A percentile compares a stretch with the other conserved stretches of the same genome.
Conservation (phyloP, 2,329 filamentous ascomycete species). For the Verticillium alfalfae region DNA sequence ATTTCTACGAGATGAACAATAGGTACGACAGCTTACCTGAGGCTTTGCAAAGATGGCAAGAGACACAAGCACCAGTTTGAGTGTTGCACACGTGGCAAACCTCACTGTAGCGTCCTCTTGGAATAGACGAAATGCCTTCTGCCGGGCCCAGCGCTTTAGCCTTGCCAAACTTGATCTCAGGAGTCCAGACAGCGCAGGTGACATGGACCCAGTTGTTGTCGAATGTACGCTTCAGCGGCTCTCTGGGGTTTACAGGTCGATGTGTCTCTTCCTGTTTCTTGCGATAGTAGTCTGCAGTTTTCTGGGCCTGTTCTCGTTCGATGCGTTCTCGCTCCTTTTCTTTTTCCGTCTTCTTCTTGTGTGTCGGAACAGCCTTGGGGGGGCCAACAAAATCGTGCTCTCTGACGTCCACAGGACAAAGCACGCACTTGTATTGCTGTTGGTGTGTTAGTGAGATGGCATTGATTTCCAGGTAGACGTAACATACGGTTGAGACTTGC, state of each 20-base stretch:
- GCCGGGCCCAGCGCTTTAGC: conserved; percentile 76
- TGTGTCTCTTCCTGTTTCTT: conserved; percentile 79
- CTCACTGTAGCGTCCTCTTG: conserved; percentile 66
- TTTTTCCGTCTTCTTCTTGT: conserved; percentile 86
- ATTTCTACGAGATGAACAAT: conserved; percentile 5
- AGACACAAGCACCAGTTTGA: conserved; percentile 70
- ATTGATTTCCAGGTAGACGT: neutral
- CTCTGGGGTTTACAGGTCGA: conserved; percentile 76
- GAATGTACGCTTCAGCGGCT: conserved; percentile 86
- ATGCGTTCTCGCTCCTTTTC: conserved; percentile 82
- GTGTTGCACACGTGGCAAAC: conserved; percentile 80
- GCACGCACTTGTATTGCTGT: conserved; percentile 82
- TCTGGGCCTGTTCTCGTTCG: conserved; percentile 78
- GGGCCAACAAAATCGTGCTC: conserved; percentile 80
- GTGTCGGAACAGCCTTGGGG: conserved; percentile 63
- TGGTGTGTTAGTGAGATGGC: conserved; percentile 20
- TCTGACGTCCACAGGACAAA: conserved; percentile 80
- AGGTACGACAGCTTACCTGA: conserved; percentile 28
- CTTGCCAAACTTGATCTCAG: conserved; percentile 88
- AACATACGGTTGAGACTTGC: conserved; percentile 78
- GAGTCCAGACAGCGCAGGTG: conserved; percentile 83
- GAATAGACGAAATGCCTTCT: conserved; percentile 84
- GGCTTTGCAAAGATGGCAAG: conserved; percentile 68
- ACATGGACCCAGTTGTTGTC: conserved; percentile 99
- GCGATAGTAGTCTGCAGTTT: conserved; percentile 74